Evolutionary conservation across 2,329 filamentous ascomycete species (phyloP).

Genomic region (Beauveria sp.): DNA sequence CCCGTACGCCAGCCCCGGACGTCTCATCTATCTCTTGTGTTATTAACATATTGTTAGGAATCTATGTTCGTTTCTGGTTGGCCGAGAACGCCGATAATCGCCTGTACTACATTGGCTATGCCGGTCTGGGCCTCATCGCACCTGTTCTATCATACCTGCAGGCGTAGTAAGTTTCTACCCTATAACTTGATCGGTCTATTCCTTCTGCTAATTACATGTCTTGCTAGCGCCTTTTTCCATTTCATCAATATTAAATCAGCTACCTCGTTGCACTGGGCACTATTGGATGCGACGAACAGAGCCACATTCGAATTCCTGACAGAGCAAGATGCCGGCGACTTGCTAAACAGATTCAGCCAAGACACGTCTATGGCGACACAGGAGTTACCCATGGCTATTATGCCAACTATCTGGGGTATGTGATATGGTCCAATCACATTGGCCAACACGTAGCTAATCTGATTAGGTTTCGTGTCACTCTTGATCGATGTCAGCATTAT

Average conservation of each 20-base stretch:
- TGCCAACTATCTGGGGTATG: background rate
- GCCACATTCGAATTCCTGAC: conserved; percentile 17
- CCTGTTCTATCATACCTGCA: background rate
- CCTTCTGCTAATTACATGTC: too few species aligned
- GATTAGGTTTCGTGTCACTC: background rate
- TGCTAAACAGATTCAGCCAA: conserved; percentile 19
- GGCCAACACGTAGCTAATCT: background rate
- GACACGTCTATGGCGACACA: conserved; percentile 20
- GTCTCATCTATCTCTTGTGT: too few species aligned
- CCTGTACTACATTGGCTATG: conserved; percentile 11
- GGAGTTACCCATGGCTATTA: conserved; percentile 19
- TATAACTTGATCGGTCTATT: too few species aligned
- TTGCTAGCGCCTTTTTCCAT: background rate
- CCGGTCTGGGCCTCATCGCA: background rate
- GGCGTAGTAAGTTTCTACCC: background rate
- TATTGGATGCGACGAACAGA: background rate
- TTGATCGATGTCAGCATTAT: conserved; percentile 16
- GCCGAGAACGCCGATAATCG: conserved; percentile 4
- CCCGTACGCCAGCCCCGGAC: background rate
- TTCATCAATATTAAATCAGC: background rate
- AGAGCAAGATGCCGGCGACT: background rate
- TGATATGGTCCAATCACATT: background rate
- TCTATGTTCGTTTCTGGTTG: conserved; percentile 8
- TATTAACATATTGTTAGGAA: background rate
- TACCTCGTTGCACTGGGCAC: background rate